phyloP scores from a whole-genome alignment of 306 rosid species.

The Pueraria montana region DNA sequence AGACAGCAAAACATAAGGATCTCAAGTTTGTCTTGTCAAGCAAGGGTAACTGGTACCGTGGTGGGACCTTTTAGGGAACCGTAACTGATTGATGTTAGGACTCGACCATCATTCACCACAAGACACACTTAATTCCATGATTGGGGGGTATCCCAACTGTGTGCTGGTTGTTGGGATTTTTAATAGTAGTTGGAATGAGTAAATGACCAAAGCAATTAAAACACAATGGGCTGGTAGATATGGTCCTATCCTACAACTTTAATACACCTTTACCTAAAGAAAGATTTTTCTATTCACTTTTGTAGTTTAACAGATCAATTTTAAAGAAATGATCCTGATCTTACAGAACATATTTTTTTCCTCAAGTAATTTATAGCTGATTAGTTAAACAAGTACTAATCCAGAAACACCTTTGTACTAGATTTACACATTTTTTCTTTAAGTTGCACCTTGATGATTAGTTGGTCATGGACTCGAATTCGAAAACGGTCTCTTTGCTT shows the following conservation, averaged over 20 bases:
- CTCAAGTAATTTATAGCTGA: no score
- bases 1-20: neutral
- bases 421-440: no score
- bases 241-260: conserved; percentile 27
- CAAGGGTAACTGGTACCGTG: conserved; percentile 33
- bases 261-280: conserved; percentile 9
- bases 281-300: neutral
- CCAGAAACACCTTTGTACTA: no score
- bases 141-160: conserved; percentile 7
- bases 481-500: no score
- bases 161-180: conserved; percentile 36
- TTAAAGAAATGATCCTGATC: no score
- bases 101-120: conserved; percentile 13
- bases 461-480: no score
- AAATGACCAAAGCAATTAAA: conserved; percentile 27
- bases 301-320: neutral
- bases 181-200: conserved; percentile 27
- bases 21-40: conserved; percentile 25
- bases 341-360: neutral
- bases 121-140: conserved; percentile 42
- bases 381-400: no score
- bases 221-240: conserved; percentile 11
- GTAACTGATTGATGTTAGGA: conserved; percentile 6
- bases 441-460: no score
- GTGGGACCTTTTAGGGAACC: conserved; percentile 32